These are phyloP conservation scores for Brassica nigra DNA, from an alignment of 345 rosid species.

Conservation along the genomic window DNA sequence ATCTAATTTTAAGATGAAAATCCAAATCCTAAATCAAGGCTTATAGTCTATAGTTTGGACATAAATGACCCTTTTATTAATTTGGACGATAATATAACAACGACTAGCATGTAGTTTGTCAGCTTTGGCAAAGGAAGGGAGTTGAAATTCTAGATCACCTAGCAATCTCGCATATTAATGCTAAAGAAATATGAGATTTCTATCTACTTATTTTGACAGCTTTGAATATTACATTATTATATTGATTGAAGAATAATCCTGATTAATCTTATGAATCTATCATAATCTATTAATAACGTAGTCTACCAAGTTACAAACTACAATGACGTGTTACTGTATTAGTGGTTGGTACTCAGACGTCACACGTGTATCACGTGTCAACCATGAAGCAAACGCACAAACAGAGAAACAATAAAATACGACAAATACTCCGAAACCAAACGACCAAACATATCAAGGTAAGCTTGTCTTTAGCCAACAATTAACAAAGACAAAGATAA, in stretches of 20 bases:
- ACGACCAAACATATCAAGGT: background rate
- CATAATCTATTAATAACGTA: background rate
- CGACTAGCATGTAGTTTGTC: background rate
- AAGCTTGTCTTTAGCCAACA: no score
- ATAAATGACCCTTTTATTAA: background rate
- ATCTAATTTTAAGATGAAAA: background rate
- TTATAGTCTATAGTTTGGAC: background rate
- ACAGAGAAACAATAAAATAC: background rate
- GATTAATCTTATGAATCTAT: background rate
- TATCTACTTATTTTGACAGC: background rate
- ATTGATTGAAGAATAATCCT: background rate
- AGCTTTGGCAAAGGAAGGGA: background rate
- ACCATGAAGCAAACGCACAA: background rate
- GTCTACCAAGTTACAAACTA: background rate
- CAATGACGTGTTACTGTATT: background rate
- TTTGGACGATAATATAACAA: background rate
- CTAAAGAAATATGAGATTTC: background rate
- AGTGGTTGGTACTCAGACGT: background rate
- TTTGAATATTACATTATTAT: constrained; percentile 1
- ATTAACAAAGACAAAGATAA: no score
- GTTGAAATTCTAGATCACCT: background rate
- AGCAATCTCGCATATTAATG: background rate
- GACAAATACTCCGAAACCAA: background rate
- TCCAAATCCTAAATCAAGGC: background rate
- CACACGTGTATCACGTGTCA: constrained; percentile 11